Conservation (phyloP, 129 eudicot species). For the Saussurea involucrata region DNA sequence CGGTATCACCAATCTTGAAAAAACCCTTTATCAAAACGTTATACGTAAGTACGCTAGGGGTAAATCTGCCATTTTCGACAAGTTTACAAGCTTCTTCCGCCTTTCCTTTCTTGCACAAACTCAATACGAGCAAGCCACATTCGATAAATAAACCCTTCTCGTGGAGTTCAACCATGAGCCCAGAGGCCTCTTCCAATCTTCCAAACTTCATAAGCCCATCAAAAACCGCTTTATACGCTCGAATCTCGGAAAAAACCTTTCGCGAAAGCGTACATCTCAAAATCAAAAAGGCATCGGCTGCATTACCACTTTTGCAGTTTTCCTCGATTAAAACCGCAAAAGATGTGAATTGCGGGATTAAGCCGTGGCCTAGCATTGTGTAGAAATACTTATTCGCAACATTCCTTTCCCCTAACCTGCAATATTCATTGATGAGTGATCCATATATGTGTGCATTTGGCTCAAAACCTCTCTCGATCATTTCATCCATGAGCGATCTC, state of each 20-base stretch:
- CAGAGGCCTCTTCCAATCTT: conserved; percentile 1
- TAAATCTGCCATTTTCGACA: conserved; percentile 14
- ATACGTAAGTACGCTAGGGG: conserved; percentile 9
- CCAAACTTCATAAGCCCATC: conserved; percentile 17
- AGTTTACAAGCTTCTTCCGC: conserved; percentile 30
- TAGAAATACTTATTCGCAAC: conserved; percentile 36
- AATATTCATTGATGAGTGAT: conserved; percentile 31
- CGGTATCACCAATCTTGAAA: conserved; percentile 20
- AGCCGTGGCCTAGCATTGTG: conserved; percentile 24
- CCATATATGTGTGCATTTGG: conserved; percentile 28
- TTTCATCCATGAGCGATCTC: conserved; percentile 29
- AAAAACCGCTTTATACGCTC: conserved; percentile 13
- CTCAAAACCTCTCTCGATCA: conserved; percentile 34
- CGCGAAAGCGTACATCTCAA: conserved; percentile 31
- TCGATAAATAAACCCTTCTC: conserved; percentile 17
- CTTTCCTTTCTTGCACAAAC: conserved; percentile 30
- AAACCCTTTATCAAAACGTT: conserved; percentile 28
- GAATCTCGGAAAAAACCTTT: conserved; percentile 10
- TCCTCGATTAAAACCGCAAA: conserved; percentile 23
- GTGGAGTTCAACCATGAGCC: conserved; percentile 26
- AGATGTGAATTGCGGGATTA: conserved; percentile 9
- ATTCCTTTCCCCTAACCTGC: conserved; percentile 25
- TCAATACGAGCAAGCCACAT: background rate
- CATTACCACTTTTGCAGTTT: conserved; percentile 25
- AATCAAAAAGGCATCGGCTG: conserved; percentile 19